Conservation (phyloP, 2,329 filamentous ascomycete species). For the Apiospora koreana region DNA sequence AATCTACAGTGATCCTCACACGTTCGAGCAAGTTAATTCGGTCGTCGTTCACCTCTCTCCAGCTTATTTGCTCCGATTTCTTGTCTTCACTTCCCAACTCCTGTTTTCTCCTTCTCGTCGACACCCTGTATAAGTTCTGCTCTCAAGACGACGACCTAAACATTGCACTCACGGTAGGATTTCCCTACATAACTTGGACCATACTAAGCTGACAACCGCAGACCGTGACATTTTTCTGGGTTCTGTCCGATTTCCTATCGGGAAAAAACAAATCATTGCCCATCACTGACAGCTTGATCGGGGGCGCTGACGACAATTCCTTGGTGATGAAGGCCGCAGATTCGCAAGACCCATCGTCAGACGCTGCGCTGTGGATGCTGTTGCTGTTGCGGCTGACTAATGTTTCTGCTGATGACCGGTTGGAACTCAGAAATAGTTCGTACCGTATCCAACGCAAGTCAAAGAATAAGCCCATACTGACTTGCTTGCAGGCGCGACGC, state of each 20-base stretch:
- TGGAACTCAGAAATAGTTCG: conserved; percentile 76
- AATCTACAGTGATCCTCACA: conserved; percentile 45
- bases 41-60: conserved; percentile 84
- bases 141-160: conserved; percentile 91
- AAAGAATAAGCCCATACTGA: conserved; percentile 28
- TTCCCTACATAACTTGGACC: not conserved
- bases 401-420: conserved; percentile 69
- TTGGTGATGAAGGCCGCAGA: conserved; percentile 60
- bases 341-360: conserved; percentile 60
- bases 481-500: conserved; percentile 65
- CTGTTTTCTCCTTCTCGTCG: conserved; percentile 77
- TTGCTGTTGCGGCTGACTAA: conserved; percentile 70
- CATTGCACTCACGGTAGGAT: conserved; percentile 78
- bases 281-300: conserved; percentile 58
- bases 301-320: conserved; percentile 55
- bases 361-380: conserved; percentile 77
- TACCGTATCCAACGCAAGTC: conserved; percentile 10
- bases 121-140: conserved; percentile 87
- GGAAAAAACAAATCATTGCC: conserved; percentile 58
- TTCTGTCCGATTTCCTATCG: conserved; percentile 84
- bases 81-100: conserved; percentile 69
- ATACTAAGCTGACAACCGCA: conserved; percentile 33
- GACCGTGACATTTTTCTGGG: conserved; percentile 96
- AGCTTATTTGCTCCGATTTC: conserved; percentile 95
- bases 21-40: conserved; percentile 76